Evolutionary conservation across 768 basidiomycete species (phyloP), one percentile per base, ranked within the genome.

Genomic region (Tephrocybe sp.): DNA sequence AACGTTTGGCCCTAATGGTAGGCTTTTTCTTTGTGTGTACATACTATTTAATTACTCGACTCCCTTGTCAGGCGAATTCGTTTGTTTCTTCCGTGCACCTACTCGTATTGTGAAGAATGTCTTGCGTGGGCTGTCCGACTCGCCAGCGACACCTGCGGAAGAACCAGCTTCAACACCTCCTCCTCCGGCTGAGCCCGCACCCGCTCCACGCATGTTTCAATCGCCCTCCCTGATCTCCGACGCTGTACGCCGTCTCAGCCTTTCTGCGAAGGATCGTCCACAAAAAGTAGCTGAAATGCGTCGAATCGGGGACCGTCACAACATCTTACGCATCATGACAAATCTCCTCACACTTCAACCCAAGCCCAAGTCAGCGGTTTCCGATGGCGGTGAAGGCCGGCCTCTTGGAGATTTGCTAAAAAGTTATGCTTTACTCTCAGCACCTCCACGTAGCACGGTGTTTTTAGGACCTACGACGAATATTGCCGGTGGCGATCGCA

Each of bases 1-100:
- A 2, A 79, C 84, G 0, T 95, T 94, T 71, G 89, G 92, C 1
- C 88, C 89, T 0, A 91, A 91, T 61, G 94, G 93, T 91, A 50
- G 73, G 61, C 30, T 11, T n/a, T 33, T 30, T 16, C 21, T 27
- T 3, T 15, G 37, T 2, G 29, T 34, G 12, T 34, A 29, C 27
- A 11, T 29, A 11, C 27, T 29, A 5, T 5, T 29, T 5, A 5
- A 29, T 29, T 29, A 29, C n/a, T n/a, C n/a, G n/a, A 29, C 6
- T 29, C 11, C 11, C 11, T 11, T 29, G 27, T 29, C 27, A 94
- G 93, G 91, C 42, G 85, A 93, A 69, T 70, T 95, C 1, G 80
- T 94, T 0, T 91, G 85, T 61, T 94, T 95, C 69, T 94, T 89
- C 70, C 79, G 85, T 38, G 80, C 84, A 3, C 83, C 87, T 2